These are phyloP conservation scores for Arthroderma sp. DNA, from an alignment of 2,329 filamentous ascomycete genomes.

Conservation along the genomic window DNA sequence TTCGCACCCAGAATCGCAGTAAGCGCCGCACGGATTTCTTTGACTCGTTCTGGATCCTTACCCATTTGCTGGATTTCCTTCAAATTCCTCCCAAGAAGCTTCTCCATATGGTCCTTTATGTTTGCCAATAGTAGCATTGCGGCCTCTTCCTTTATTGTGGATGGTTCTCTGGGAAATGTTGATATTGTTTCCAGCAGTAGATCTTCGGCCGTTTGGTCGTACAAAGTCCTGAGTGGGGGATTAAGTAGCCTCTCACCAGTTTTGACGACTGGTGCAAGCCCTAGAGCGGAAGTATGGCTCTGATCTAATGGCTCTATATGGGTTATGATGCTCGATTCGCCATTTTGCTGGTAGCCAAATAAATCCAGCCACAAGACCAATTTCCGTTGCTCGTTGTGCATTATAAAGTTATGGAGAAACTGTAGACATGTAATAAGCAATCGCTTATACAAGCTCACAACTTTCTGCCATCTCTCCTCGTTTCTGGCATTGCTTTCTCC, in stretches of 20 bases:
- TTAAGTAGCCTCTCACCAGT: conserved; percentile 30
- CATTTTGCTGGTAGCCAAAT: conserved; percentile 44
- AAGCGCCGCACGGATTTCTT: conserved; percentile 31
- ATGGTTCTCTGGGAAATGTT: conserved; percentile 30
- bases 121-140: conserved; percentile 35
- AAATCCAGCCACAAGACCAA: conserved; percentile 52
- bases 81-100: conserved; percentile 29
- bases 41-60: conserved; percentile 31
- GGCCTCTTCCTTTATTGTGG: conserved; percentile 34
- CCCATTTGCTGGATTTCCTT: conserved; percentile 34
- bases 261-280: conserved; percentile 30
- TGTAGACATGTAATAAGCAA: conserved; percentile 53
- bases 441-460: conserved; percentile 53
- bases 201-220: conserved; percentile 32
- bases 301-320: conserved; percentile 30
- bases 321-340: conserved; percentile 32
- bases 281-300: conserved; percentile 21
- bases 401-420: conserved; percentile 53
- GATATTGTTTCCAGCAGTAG: conserved; percentile 31
- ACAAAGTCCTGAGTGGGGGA: conserved; percentile 27
- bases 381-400: conserved; percentile 52
- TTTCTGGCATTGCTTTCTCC: conserved; percentile 48
- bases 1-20: conserved; percentile 32
- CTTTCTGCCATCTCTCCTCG: conserved; percentile 52
- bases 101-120: conserved; percentile 37